Conservation (phyloP, 2,329 filamentous ascomycete genomes). For the Dactylella cylindrospora region DNA sequence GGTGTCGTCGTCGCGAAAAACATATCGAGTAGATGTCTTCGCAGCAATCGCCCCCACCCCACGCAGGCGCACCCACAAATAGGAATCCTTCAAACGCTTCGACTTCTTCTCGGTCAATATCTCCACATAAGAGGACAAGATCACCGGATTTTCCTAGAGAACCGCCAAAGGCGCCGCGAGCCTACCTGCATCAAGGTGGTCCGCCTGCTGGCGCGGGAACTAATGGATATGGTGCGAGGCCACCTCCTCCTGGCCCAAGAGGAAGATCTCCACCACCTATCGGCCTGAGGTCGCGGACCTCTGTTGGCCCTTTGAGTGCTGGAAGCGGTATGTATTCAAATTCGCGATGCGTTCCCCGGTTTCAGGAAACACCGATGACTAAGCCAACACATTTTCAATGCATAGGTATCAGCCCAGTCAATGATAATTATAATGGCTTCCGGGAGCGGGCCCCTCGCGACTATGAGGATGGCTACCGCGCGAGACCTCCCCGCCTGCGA, state of each 20-base stretch:
- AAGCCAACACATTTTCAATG: not conserved
- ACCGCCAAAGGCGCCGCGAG: slow-evolving; percentile 36
- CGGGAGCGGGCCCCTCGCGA: slow-evolving; percentile 29
- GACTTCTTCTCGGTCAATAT: slow-evolving; percentile 28
- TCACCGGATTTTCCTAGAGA: slow-evolving; percentile 35
- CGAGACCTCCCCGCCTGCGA: slow-evolving; percentile 14
- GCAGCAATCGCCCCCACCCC: slow-evolving; percentile 29
- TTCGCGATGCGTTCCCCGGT: not conserved
- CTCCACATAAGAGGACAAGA: slow-evolving; percentile 25
- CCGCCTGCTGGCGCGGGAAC: slow-evolving; percentile 21
- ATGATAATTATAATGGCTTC: slow-evolving; percentile 29
- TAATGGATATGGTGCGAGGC: slow-evolving; percentile 20
- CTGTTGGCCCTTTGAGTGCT: slow-evolving; percentile 32
- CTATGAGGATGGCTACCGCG: slow-evolving; percentile 26
- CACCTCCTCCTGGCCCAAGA: slow-evolving; percentile 26
- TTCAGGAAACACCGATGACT: not conserved
- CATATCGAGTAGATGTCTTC: slow-evolving; percentile 33
- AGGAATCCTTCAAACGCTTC: slow-evolving; percentile 24
- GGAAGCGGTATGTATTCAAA: slow-evolving; percentile 24
- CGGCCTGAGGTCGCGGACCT: slow-evolving; percentile 21
- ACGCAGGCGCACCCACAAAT: slow-evolving; percentile 22
- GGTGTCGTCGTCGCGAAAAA: not conserved
- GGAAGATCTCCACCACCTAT: slow-evolving; percentile 34
- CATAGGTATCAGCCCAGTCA: slow-evolving; percentile 34
- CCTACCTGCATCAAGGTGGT: slow-evolving; percentile 35